Evolutionary conservation across 371 early-diverging fungal genomes (phyloP), one percentile per base, ranked within the genome.

Genomic region (Zychaea mexicana): DNA sequence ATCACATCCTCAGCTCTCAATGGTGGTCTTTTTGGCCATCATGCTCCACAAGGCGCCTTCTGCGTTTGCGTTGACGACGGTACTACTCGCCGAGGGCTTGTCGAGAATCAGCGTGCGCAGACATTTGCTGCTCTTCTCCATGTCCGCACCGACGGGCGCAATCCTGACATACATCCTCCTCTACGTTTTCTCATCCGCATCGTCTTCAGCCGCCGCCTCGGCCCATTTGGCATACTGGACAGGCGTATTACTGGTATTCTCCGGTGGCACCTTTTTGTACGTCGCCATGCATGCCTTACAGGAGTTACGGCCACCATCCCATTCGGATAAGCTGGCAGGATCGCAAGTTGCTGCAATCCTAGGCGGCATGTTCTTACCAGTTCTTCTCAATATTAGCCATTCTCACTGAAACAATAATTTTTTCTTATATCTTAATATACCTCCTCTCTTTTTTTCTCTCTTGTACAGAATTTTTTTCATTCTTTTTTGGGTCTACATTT

Each of bases 21-120:
- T 95, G 57, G 88, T 96, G 8, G 92, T 98, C 5, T 98, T 97
- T 67, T 62, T 96, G 28, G 98, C 98, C n/a, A 93, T 98, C 62
- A 90, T 96, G 86, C 84, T 98, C 30, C 98, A 98, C 85, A 98
- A 98, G 74, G 96, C 94, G 2, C 97, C 98, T 3, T 88, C 95
- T 2, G 94, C 97, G 0, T 95, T 98, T 79, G 97, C 95, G 0
- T 83, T 96, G 10, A 84, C 92, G 13, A 92, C 95, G 2, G 89
- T 93, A 15, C 78, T 97, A 26, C 76, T 96, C 61, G 84, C 85
- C 60, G 89, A 86, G 54, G 93, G 94, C 10, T 74, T 85, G 62
- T 76, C 88, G 1, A 76, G 89, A 36, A 73, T 83, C 10, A 78
- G 78, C 39, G 85, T 96, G 17, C 86, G 91, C 13, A 78, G 89